Conservation (phyloP, 2,329 filamentous ascomycete species). For the Fusarium temperatum region DNA sequence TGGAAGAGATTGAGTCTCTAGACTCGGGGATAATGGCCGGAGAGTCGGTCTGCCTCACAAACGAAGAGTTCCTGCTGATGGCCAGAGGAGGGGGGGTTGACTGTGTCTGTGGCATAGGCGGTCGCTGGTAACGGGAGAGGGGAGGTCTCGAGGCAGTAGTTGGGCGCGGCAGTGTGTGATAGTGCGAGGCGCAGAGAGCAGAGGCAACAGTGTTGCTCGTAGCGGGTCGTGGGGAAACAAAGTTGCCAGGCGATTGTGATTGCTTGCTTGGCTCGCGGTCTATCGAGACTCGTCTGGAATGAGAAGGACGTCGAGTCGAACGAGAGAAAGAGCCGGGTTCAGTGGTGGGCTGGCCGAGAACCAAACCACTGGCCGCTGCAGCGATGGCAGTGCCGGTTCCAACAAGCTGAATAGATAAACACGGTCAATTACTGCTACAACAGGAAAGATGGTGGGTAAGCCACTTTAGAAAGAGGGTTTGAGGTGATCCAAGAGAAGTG, state of each 20-base stretch:
- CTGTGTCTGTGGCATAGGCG: conserved; percentile 52
- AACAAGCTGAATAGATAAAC: conserved; percentile 58
- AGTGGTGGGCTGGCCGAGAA: conserved; percentile 64
- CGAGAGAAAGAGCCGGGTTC: conserved; percentile 50
- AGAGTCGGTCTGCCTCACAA: conserved; percentile 52
- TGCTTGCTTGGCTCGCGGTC: conserved; percentile 49
- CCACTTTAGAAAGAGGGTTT: conserved; percentile 35
- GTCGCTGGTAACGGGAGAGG: conserved; percentile 50
- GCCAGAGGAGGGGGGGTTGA: conserved; percentile 53
- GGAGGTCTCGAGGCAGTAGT: conserved; percentile 49
- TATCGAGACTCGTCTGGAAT: conserved; percentile 44
- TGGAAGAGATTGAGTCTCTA: conserved; percentile 68
- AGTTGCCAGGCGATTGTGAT: conserved; percentile 35
- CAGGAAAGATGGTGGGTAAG: conserved; percentile 29
- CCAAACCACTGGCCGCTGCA: conserved; percentile 66
- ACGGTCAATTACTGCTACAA: conserved; percentile 35
- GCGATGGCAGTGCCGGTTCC: conserved; percentile 69
- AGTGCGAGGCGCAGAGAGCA: conserved; percentile 44
- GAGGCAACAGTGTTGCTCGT: conserved; percentile 53
- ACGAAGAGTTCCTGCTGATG: conserved; percentile 54
- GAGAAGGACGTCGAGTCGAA: conserved; percentile 41
- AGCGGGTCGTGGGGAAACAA: conserved; percentile 52
- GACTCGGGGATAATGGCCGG: conserved; percentile 53
- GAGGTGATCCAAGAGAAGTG: conserved; percentile 19
- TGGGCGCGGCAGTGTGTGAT: conserved; percentile 44